A percentile compares a stretch with the other conserved stretches of the same genome.
Evolutionary conservation across 352 stramenopile species (phyloP).

Genomic region (Phytophthora boehmeriae): DNA sequence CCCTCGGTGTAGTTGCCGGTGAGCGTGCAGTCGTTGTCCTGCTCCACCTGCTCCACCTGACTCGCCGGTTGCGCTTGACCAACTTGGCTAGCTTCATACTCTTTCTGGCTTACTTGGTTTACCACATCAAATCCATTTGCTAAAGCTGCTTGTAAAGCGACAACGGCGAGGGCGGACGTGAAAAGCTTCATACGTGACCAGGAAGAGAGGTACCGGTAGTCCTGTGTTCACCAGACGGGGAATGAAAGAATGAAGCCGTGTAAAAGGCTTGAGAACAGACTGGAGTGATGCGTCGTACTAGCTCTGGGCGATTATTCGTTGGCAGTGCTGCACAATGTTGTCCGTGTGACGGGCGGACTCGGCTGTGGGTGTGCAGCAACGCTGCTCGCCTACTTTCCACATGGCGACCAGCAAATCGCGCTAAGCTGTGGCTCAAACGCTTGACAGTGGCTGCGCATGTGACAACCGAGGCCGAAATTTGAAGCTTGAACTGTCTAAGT

Average conservation of each 20-base stretch:
- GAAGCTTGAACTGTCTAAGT: background rate
- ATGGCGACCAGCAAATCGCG: constrained; percentile 10
- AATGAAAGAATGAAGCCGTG: background rate
- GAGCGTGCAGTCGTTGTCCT: constrained; percentile 30
- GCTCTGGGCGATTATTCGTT: background rate
- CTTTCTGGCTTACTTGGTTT: constrained; percentile 4
- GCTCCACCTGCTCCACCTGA: constrained; percentile 3
- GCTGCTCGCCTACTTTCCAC: constrained; percentile 6
- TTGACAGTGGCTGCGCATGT: background rate
- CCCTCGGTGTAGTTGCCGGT: constrained; percentile 34
- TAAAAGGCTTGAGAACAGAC: background rate
- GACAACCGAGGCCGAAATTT: background rate
- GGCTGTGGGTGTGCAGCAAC: background rate
- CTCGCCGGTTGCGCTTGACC: background rate
- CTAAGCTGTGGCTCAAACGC: background rate
- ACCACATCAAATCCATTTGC: constrained; percentile 19
- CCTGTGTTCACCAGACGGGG: background rate
- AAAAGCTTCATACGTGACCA: constrained; percentile 21
- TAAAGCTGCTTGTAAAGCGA: background rate
- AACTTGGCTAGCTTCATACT: background rate
- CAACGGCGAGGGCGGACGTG: background rate
- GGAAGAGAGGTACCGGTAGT: background rate
- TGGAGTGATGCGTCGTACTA: background rate
- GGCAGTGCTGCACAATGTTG: background rate
- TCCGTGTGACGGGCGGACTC: constrained; percentile 19